These are phyloP conservation scores for Tricholoma saponaceum DNA, from an alignment of 768 basidiomycete species.

Conservation along the genomic window DNA sequence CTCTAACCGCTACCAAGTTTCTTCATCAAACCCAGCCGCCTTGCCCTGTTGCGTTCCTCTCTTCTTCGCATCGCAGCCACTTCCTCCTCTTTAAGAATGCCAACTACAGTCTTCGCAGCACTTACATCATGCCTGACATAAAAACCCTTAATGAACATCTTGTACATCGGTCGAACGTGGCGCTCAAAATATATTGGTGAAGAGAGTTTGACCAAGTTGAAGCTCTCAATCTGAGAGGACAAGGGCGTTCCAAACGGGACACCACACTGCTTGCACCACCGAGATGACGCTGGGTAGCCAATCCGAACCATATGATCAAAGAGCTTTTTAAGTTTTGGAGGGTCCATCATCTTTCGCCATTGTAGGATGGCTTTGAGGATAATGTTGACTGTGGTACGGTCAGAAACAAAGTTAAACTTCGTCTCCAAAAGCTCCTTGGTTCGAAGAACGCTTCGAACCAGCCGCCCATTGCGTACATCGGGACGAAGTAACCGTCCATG, in stretches of 20 bases:
- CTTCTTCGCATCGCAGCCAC: constrained; percentile 21
- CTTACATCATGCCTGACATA: constrained; percentile 47
- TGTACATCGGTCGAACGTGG: constrained; percentile 68
- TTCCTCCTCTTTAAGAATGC: constrained; percentile 49
- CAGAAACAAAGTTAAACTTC: constrained; percentile 50
- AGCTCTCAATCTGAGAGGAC: constrained; percentile 2
- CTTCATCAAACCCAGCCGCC: constrained; percentile 28
- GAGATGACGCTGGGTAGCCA: constrained; percentile 50
- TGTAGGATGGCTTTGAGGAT: constrained; percentile 55
- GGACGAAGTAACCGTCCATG: constrained; percentile 34
- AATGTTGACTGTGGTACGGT: constrained; percentile 70
- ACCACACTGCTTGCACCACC: constrained; percentile 21
- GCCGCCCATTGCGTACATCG: constrained; percentile 35
- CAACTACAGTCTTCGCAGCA: constrained; percentile 50
- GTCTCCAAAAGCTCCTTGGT: constrained; percentile 39
- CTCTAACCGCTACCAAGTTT: constrained; percentile 11
- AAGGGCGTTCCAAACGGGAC: constrained; percentile 44
- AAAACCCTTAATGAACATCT: constrained; percentile 68
- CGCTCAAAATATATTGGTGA: constrained; percentile 46
- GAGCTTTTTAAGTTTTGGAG: constrained; percentile 42
- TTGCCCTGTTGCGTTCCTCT: constrained; percentile 27
- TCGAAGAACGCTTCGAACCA: constrained; percentile 39
- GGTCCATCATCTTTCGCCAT: constrained; percentile 43
- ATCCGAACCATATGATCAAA: constrained; percentile 60
- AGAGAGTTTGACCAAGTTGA: constrained; percentile 35